A percentile compares a stretch with the other conserved stretches of the same genome.
These are phyloP conservation scores for Trypanosoma rangeli DNA, from an alignment of 208 protist species.

Conservation along the genomic window DNA sequence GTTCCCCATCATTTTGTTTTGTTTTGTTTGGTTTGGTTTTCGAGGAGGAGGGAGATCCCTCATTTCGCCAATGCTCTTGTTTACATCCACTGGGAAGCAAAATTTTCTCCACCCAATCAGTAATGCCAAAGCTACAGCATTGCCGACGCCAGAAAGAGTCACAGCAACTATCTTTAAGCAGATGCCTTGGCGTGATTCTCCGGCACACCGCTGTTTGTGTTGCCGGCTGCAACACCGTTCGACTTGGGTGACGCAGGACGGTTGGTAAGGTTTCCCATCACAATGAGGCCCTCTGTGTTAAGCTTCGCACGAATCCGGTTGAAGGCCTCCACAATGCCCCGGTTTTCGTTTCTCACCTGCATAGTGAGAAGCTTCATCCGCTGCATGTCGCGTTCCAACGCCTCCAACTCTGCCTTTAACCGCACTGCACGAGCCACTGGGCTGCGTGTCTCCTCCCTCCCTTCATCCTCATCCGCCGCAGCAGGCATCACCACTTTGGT, in stretches of 20 bases:
- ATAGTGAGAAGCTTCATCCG: constrained; percentile 44
- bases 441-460: constrained; percentile 6
- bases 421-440: constrained; percentile 21
- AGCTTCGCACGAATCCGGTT: constrained; percentile 54
- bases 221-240: not conserved
- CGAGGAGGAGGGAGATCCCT: constrained; percentile 1
- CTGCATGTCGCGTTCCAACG: constrained; percentile 54
- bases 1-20: not conserved
- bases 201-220: not conserved
- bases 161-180: not conserved
- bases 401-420: constrained; percentile 51
- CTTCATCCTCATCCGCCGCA: constrained; percentile 8
- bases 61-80: constrained; percentile 3
- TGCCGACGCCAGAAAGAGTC: not conserved
- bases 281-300: constrained; percentile 44
- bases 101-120: not conserved
- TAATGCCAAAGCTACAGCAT: too few species aligned
- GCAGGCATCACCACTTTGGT: constrained; percentile 15
- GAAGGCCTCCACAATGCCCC: constrained; percentile 46
- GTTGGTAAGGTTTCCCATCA: constrained; percentile 48
- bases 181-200: not conserved
- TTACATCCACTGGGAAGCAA: constrained; percentile 5
- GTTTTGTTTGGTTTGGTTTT: not conserved
- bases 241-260: not conserved
- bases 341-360: constrained; percentile 60